Base-by-base conservation (phyloP, 352 stramenopile genomes). In the Phytophthora quininea region DNA sequence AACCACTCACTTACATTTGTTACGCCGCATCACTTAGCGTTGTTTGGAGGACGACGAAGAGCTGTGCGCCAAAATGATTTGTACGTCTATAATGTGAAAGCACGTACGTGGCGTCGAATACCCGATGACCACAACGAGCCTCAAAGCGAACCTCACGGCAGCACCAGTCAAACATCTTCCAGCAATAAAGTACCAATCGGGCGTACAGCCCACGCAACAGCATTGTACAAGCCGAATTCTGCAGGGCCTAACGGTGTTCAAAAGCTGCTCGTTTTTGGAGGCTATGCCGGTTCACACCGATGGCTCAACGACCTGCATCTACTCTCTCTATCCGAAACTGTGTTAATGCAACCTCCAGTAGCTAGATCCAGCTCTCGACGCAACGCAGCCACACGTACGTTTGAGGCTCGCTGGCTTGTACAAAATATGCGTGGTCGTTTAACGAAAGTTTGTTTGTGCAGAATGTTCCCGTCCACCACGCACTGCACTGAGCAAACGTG, bases 291-390 rank as follows among this genome's bases (percentile, higher is more conserved):
- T 0, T 76, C 71, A 1, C 76, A 84, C 48, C 58, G 55, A 2
- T 93, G 85, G 85, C 71, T 91, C 1, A 79, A 90, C 58, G 85
- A 93, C 58, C n/a, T 89, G 33, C 69, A 88, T 45, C 35, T 88
- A 19, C 72, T 93, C 4, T 74, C 69, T n/a, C 54, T 79, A 5
- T 48, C 58, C 7, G 49, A 72, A 57, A 37, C 61, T 50, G 61
- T 61, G 32, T 33, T 78, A 8, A 56, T 56, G 53, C 54, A 66
- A 10, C 54, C 66, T 45, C 65, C 57, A 48, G n/a, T 54, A 29
- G 54, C 10, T 45, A 69, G 49, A 55, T 60, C 14, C 31, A 57
- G 47, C 42, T 74, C 70, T 57, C 57, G 54, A 31, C 56, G 48
- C 8, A 54, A 49, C 51, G 40, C 58, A 52, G 59, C 60, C 45